Evolutionary conservation across 2,329 filamentous ascomycete genomes (phyloP), one percentile per base, ranked within the genome.

Genomic region (Sphaerostilbella broomeana): DNA sequence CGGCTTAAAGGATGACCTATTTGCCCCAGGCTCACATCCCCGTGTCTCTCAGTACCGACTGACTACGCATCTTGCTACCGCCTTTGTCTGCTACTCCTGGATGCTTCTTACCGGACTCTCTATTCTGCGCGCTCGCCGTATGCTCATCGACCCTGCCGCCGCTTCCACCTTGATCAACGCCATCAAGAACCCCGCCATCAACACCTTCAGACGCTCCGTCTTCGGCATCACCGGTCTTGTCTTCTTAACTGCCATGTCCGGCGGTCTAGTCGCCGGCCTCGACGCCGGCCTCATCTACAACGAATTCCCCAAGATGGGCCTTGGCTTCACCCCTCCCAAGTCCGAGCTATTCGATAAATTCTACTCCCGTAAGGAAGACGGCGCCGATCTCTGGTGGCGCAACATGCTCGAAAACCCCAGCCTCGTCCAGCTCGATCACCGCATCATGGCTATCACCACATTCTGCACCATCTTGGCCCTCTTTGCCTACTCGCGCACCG

Each of bases 271-370:
- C 21, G 92, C 92, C 6, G 92, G 92, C 21, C 80, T 98, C 11
- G 92, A 98, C 58, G 92, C 92, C 7, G 92, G 92, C 7, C 73
- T 98, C 41, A 97, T 98, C 64, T 98, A 98, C 72, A 98, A 98
- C 61, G 88, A 98, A 63, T 97, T 98, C 61, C 92, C 92, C 6
- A 86, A 77, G 64, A 98, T 98, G 92, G 92, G 92, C 7, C 64
- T 78, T 4, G 87, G 88, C 9, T 68, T 94, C 16, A 73, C 86
- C 1, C 90, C 90, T 2, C 90, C 90, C 1, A 78, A 74, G 55
- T 72, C 77, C 8, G 90, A 97, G 66, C 79, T 97, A 21, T 88
- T 86, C 62, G 82, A 90, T 55, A 70, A 76, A 25, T 94, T 87
- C 67, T 95, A 95, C 73, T 82, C 80, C 42, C 84, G 88, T 54